These are phyloP conservation scores for Marchantia polymorpha DNA, from an alignment of 225 moss, liverwort and hornwort species.

Conservation along the genomic window DNA sequence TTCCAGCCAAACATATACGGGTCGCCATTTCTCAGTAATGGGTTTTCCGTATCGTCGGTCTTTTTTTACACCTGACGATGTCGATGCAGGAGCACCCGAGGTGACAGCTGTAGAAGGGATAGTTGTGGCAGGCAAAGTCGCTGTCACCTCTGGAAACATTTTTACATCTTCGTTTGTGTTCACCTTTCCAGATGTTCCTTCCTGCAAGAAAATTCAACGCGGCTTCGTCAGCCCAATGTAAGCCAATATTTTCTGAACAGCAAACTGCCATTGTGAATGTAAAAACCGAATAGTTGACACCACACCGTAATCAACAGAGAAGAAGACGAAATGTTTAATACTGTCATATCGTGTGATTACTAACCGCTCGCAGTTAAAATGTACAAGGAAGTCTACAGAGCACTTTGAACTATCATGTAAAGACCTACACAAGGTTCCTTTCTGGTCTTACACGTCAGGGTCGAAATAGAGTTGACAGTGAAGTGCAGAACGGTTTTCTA, in stretches of 20 bases:
- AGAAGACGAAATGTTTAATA: background rate
- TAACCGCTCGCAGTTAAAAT: no score
- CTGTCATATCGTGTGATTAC: no score
- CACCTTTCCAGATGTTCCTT: background rate
- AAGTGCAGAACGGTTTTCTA: no score
- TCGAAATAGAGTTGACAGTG: no score
- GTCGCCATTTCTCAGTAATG: conserved; percentile 87
- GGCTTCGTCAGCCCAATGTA: no score
- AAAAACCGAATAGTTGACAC: background rate
- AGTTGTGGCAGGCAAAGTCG: background rate
- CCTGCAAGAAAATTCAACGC: background rate
- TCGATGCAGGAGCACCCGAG: conserved; percentile 1
- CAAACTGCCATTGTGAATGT: background rate
- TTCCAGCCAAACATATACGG: conserved; percentile 84
- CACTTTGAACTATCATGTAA: no score
- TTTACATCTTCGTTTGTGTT: background rate
- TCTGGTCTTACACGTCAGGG: no score
- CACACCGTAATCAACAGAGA: background rate
- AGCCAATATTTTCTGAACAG: background rate
- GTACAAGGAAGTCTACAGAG: no score
- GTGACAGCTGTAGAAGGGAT: background rate
- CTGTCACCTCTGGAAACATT: background rate
- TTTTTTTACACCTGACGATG: conserved; percentile 11
- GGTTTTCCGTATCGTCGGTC: conserved; percentile 63
- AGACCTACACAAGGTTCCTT: no score